Evolutionary conservation across 2,329 filamentous ascomycete genomes (phyloP), one percentile per base, ranked within the genome.

Genomic region (Exophiala alcalophila): DNA sequence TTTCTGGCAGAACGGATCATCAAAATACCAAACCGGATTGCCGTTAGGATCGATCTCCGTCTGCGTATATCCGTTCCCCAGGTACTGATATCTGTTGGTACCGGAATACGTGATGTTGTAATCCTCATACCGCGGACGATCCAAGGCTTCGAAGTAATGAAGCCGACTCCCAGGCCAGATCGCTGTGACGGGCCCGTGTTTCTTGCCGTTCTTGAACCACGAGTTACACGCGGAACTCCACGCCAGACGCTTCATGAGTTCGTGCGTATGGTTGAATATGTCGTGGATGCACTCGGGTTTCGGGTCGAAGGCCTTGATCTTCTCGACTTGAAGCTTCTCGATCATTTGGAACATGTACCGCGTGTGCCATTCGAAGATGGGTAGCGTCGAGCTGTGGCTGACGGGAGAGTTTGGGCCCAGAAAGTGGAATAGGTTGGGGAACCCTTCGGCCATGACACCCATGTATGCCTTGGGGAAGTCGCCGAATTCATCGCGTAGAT

Each of bases 21-120:
- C 14, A 6, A 41, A n/a, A 34, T 45, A 40, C 36, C 34, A 39
- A 4, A 32, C 42, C 8, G 28, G n/a, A 28, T 45, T 20, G 18
- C 12, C 29, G n/a, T 34, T 18, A 4, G 15, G 15, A 21, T 26
- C 42, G 18, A 40, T 27, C 21, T 43, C 40, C 7, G 11, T 12
- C 5, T 34, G 21, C 5, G 27, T 44, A 5, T 35, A 40, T 2
- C 70, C 69, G 59, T 71, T 63, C 11, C 59, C 61, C n/a, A 68
- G 54, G 52, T 60, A 68, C 9, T 62, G 61, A 46, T 64, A 68
- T 5, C 61, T 54, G 52, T 68, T 68, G 29, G 56, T 58, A 45
- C 61, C 58, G 8, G 57, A 57, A 49, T 64, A 65, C 25, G 53
- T 52, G 37, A 64, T 59, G 9, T 61, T 53, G 51, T 61, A 63